These are phyloP conservation scores for Akanthomyces uredinophilus DNA, from an alignment of 2,329 filamentous ascomycete genomes.

Conservation along the genomic window DNA sequence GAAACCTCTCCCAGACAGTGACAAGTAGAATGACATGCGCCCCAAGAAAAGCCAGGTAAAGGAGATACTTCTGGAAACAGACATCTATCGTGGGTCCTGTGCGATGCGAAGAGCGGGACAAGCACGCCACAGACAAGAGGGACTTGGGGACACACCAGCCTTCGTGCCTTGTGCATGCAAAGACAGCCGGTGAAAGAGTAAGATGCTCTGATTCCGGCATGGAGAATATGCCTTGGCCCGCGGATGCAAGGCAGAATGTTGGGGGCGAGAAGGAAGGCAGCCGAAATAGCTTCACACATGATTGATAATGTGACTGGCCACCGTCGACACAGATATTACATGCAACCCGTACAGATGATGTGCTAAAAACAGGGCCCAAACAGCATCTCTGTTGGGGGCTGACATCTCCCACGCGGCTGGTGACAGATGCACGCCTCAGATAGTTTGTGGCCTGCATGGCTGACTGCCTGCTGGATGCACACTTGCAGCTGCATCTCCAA, in stretches of 20 bases:
- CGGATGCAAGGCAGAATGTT: not conserved
- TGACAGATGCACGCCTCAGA: constrained; percentile 5
- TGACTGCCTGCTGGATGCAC: not conserved
- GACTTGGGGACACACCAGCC: not conserved
- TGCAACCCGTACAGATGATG: constrained; percentile 4
- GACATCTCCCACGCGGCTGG: not conserved
- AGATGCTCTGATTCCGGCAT: constrained; percentile 2
- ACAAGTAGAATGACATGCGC: not conserved
- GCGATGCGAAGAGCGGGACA: not conserved
- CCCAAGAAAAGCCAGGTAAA: not conserved
- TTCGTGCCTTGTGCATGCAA: not conserved
- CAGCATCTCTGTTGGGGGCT: constrained; percentile 2
- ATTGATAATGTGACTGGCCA: not conserved
- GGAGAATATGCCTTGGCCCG: not conserved
- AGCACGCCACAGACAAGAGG: not conserved
- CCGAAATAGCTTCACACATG: not conserved
- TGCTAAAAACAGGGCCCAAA: not conserved
- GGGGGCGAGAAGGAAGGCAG: not conserved
- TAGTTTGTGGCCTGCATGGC: constrained; percentile 2
- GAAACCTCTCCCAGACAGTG: not conserved
- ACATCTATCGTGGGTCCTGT: not conserved
- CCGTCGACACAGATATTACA: constrained; percentile 1
- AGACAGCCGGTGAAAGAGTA: not conserved
- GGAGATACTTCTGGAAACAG: constrained; percentile 6
- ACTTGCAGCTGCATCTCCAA: not conserved